Evolutionary conservation across 2,329 filamentous ascomycete genomes (phyloP).

Genomic region (Fusarium sp.): DNA sequence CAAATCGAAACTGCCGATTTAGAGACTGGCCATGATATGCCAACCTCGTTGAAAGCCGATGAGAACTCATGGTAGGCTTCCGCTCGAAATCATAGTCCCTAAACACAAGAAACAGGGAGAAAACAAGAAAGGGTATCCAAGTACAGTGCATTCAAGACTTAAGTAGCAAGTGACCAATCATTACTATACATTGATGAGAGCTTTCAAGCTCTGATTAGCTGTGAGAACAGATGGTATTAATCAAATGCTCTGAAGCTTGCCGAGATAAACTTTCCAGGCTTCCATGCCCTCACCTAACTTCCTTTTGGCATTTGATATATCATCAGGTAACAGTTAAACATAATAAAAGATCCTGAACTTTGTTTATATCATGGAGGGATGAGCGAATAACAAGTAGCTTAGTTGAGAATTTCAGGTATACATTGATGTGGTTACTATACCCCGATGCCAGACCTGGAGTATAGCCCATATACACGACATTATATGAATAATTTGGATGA

Average conservation of each 20-base stretch:
- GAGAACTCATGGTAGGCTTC: neutral
- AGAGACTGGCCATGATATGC: neutral
- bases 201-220: fast-evolving
- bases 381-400: too few relatives aligned
- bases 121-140: neutral
- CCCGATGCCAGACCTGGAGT: neutral
- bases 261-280: neutral
- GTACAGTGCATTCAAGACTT: neutral
- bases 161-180: too few relatives aligned
- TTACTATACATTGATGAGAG: neutral
- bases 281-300: too few relatives aligned
- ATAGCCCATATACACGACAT: neutral
- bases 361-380: neutral
- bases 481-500: neutral
- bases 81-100: neutral
- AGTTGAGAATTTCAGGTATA: neutral
- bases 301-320: too few relatives aligned
- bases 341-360: too few relatives aligned
- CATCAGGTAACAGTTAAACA: too few relatives aligned
- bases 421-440: neutral
- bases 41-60: neutral
- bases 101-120: too few relatives aligned
- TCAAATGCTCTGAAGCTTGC: neutral
- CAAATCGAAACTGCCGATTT: neutral
- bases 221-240: neutral